Evolutionary conservation across 2,329 filamentous ascomycete genomes (phyloP), one percentile per base, ranked within the genome.

Genomic region (Paecilomyces niveus): DNA sequence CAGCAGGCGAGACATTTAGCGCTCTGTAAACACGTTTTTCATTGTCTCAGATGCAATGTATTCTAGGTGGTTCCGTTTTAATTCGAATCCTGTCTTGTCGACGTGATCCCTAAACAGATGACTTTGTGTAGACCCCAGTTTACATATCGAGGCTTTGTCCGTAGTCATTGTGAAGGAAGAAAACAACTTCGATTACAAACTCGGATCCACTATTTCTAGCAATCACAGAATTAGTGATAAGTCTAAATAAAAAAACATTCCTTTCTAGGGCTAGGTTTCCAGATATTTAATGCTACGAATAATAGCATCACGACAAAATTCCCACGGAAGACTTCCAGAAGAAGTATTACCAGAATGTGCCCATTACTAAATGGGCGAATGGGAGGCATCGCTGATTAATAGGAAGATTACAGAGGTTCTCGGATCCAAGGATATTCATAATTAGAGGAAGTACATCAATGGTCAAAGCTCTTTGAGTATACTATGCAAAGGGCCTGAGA

Each of bases 251-350:
- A 22, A 22, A 22, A 22, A 22, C 3, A 22, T 22, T 22, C 22
- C 22, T 22, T 22, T 22, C 22, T 3, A 22, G 83, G 81, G 0
- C 65, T 87, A 9, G 84, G 84, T 0, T 87, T 85, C 63, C 83
- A 87, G 65, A 72, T 86, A 0, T 87, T 87, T 70, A 87, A 87
- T 65, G 84, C 83, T 1, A 85, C 83, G 0, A 87, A 87, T 64
- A 79, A 85, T 64, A 82, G 77, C 2, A 86, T 86, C 54, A 87
- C 84, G 0, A 80, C 80, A 3, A 77, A 74, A 68, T 75, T 22
- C 79, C 81, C 0, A 85, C 83, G 0, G 72, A 71, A 51, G 75
- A 82, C 58, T 83, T 85, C 59, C 64, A 86, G 57, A 72, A 78
- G 64, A 74, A 79, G 64, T 71, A 71, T 9, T 80, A 76, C 57